A percentile compares a stretch with the other conserved stretches of the same genome.
Evolutionary conservation across 2,329 filamentous ascomycete species (phyloP).

Genomic region (Trichoderma citrinoviride): DNA sequence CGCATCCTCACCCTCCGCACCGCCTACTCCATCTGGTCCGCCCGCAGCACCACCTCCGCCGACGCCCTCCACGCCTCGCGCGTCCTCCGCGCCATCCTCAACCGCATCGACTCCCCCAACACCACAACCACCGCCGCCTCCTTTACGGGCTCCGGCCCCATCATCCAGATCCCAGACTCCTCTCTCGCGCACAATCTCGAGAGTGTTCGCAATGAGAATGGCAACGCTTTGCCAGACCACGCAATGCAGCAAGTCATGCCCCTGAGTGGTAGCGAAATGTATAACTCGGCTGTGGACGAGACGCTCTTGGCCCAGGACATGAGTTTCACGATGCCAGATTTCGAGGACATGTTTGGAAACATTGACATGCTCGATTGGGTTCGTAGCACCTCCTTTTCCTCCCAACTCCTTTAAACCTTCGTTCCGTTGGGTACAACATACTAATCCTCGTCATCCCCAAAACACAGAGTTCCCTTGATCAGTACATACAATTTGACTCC

Average conservation of each 20-base stretch:
- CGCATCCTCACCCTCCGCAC: constrained; percentile 40
- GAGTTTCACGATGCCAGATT: constrained; percentile 33
- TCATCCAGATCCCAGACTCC: not conserved
- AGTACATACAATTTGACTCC: constrained; percentile 24
- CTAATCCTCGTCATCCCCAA: too few relatives aligned
- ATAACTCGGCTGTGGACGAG: not conserved
- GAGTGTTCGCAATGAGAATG: not conserved
- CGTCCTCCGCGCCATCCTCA: constrained; percentile 44
- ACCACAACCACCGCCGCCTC: not conserved
- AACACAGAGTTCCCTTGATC: constrained; percentile 29
- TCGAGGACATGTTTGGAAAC: constrained; percentile 39
- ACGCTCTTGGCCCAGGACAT: not conserved
- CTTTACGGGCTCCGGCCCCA: not conserved
- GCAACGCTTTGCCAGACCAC: not conserved
- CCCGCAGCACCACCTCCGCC: constrained; percentile 37
- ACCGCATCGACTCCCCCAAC: constrained; percentile 33
- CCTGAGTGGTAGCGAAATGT: not conserved
- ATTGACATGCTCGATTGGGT: constrained; percentile 42
- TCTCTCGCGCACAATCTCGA: not conserved
- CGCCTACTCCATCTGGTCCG: constrained; percentile 45
- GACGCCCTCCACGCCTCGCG: constrained; percentile 45
- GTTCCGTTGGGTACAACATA: not conserved
- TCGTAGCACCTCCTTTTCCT: constrained; percentile 23
- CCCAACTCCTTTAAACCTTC: not conserved
- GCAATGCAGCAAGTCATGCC: not conserved